Percentiles rank a stretch among this genome's conserved stretches.
phyloP scores from a whole-genome alignment of 257 asterid species.

The Solanum sitiens region DNA sequence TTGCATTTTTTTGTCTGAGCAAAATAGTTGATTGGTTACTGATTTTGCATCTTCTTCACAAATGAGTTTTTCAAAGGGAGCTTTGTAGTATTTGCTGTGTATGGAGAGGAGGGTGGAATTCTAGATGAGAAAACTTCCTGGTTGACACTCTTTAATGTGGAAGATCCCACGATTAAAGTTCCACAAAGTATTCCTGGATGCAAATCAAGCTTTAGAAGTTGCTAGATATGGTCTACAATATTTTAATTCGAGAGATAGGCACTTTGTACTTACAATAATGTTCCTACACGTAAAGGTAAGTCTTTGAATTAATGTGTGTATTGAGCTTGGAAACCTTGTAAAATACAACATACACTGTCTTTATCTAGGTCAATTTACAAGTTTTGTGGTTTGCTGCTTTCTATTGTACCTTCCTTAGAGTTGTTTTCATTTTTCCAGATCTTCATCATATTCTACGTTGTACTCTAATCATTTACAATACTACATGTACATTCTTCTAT shows the following conservation, averaged over 20 bases:
- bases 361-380: background rate
- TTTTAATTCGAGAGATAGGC: constrained; percentile 96
- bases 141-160: constrained; percentile 71
- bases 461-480: too few relatives aligned
- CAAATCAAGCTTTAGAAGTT: constrained; percentile 69
- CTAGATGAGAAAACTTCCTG: constrained; percentile 50
- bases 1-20: constrained; percentile 1
- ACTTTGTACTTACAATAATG: constrained; percentile 83
- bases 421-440: too few relatives aligned
- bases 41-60: background rate
- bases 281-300: constrained; percentile 90
- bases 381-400: background rate
- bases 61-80: constrained; percentile 54
- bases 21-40: background rate
- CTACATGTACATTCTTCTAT: background rate
- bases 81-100: constrained; percentile 59
- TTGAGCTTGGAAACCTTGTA: background rate
- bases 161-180: constrained; percentile 75
- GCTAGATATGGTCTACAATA: constrained; percentile 79
- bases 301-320: background rate
- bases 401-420: background rate
- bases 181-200: constrained; percentile 62
- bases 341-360: background rate
- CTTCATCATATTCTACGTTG: too few relatives aligned
- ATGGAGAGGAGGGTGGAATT: constrained; percentile 55